Conservation (phyloP, 2,329 filamentous ascomycete genomes). For the Fusarium newnesense region DNA sequence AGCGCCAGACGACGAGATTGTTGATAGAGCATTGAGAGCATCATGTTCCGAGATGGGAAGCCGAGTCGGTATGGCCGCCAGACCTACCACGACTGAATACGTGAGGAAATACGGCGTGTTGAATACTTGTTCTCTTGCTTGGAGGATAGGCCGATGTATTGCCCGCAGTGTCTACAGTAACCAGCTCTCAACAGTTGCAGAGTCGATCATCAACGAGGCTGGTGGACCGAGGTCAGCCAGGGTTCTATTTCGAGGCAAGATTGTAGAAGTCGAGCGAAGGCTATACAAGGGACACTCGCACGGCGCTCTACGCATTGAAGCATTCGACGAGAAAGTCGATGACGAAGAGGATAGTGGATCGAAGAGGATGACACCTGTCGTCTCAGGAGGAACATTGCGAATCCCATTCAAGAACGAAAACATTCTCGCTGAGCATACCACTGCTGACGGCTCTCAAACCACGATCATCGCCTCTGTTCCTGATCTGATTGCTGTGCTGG, state of each 20-base stretch:
- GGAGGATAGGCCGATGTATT: not conserved
- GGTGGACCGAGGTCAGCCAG: not conserved
- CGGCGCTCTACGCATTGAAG: not conserved
- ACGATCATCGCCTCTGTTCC: not conserved
- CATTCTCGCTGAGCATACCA: not conserved
- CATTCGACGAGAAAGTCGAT: not conserved
- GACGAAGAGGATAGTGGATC: not conserved
- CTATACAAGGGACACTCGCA: not conserved
- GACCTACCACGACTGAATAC: not conserved
- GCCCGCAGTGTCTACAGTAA: not conserved
- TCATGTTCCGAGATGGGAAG: not conserved
- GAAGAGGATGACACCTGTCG: not conserved
- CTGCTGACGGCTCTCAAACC: not conserved
- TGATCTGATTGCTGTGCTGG: conserved; percentile 20
- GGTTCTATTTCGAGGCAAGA: not conserved
- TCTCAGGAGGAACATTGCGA: not conserved
- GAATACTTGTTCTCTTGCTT: not conserved
- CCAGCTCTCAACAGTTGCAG: not conserved
- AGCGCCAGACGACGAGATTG: not conserved
- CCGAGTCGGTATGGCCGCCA: not conserved
- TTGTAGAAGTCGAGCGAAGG: not conserved
- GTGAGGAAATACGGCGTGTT: not conserved
- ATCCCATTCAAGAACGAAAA: not conserved
- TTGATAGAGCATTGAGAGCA: not conserved
- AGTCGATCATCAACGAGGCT: not conserved